Base-by-base conservation (phyloP, 2,329 filamentous ascomycete genomes). In the Chrysosporium queenslandicum region DNA sequence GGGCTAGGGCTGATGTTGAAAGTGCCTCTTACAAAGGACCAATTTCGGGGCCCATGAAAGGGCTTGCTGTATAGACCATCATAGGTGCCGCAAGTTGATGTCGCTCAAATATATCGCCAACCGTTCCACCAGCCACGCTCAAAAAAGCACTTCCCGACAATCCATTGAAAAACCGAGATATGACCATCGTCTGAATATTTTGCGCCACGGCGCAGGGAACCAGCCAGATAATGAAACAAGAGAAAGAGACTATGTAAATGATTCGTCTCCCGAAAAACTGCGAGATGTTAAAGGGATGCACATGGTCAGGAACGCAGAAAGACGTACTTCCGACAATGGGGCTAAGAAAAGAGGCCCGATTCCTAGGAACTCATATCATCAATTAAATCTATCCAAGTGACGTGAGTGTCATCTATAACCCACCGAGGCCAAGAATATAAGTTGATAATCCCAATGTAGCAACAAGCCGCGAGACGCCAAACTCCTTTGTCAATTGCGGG, bases 191-290 rank as follows among this genome's bases (percentile, higher is more conserved):
- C 58, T 81, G 71, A n/a, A 90, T 85, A 62, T 94, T 94, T 51
- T 74, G 72, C n/a, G 86, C 85, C 18, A 90, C 81, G 0, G 88
- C 88, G 58, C 84, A 86, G 0, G 88, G 88, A 47, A 94, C 80
- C 53, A 92, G 71, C 79, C 85, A 94, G 56, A 94, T 78, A 46
- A 89, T 61, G 66, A 90, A 94, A 34, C 86, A 77, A 2, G 75
- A 65, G 68, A 89, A 91, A 0, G 86, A 85, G 20, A 75, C 70
- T 32, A 94, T 75, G 66, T 94, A 95, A 62, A 94, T 86, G 21
- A 83, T 85, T 45, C 87, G 75, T 14, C 89, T 80, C 39, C 89
- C 89, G 66, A 87, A 94, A 66, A 94, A 92, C 71, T 82, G 63
- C 20, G 18, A 9, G 41, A 3, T 18, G 23, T 36, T 29, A 12